Conservation (phyloP, 73 alveolate genomes). For the Paramecium primaurelia region DNA sequence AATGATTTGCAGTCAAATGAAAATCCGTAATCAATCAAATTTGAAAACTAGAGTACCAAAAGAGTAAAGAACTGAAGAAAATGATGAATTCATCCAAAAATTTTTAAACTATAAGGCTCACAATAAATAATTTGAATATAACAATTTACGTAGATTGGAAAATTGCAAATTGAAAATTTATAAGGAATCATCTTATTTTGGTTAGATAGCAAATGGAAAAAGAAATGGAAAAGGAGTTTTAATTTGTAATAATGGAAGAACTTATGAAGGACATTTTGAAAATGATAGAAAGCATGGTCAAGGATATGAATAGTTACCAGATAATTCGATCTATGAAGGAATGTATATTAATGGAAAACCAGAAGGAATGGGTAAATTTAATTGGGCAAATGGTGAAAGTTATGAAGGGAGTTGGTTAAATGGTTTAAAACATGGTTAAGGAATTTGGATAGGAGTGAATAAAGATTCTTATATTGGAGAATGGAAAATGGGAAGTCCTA, state of each 20-base stretch:
- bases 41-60: not conserved
- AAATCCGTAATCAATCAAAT: not conserved
- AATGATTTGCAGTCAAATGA: not conserved
- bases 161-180: not conserved
- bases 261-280: conserved; percentile 56
- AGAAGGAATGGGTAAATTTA: conserved; percentile 83
- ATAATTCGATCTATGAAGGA: conserved; percentile 77
- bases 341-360: conserved; percentile 81
- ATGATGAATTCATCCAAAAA: not conserved
- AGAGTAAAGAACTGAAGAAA: not conserved
- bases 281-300: conserved; percentile 55
- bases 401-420: conserved; percentile 74
- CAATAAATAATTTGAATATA: not conserved
- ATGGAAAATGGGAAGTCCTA: conserved; percentile 75
- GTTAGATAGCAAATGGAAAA: conserved; percentile 18
- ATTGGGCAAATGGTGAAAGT: conserved; percentile 79
- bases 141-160: not conserved
- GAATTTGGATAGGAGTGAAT: conserved; percentile 63
- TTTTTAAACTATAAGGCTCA: not conserved
- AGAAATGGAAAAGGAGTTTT: conserved; percentile 40
- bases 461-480: conserved; percentile 78
- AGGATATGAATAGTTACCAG: conserved; percentile 76
- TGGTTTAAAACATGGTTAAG: conserved; percentile 72
- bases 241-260: conserved; percentile 31
- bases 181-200: not conserved